A percentile compares a stretch with the other conserved stretches of the same genome.
Conservation (phyloP, 2,329 filamentous ascomycete species). For the Orbilia javanica region DNA sequence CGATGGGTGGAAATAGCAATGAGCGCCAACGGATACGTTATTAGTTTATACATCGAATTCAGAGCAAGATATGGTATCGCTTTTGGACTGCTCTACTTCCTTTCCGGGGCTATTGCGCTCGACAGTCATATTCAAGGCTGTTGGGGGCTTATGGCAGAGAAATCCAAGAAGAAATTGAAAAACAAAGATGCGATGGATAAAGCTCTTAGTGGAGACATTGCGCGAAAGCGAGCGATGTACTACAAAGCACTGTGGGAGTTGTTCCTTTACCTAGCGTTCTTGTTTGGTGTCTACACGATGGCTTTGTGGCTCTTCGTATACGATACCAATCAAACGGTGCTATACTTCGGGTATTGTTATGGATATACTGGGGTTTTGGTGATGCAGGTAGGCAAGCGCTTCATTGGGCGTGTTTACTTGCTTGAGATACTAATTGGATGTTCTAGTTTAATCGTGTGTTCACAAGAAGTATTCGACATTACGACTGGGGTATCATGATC, state of each 20-base stretch:
- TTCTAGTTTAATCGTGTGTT: constrained; percentile 66
- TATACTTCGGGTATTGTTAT: constrained; percentile 64
- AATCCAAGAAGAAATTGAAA: constrained; percentile 64
- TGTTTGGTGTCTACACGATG: constrained; percentile 64
- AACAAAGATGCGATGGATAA: constrained; percentile 31
- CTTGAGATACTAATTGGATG: background rate
- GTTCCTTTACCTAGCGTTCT: constrained; percentile 62
- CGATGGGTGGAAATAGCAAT: constrained; percentile 65
- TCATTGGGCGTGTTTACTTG: background rate
- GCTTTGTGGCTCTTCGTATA: constrained; percentile 65
- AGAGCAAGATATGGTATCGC: constrained; percentile 65
- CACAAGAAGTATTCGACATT: constrained; percentile 64
- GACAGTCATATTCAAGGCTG: constrained; percentile 65
- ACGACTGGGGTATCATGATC: constrained; percentile 64
- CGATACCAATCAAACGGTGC: constrained; percentile 62
- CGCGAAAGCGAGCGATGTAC: constrained; percentile 60
- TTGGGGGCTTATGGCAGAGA: constrained; percentile 64
- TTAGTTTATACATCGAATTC: constrained; percentile 63
- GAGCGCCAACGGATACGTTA: constrained; percentile 62
- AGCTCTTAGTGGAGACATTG: constrained; percentile 43
- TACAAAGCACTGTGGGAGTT: constrained; percentile 63
- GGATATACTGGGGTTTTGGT: constrained; percentile 65
- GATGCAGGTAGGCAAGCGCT: constrained; percentile 62
- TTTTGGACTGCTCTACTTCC: constrained; percentile 66
- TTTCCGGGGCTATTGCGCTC: constrained; percentile 65